These are phyloP conservation scores for Pythium dissotocum DNA, from an alignment of 352 stramenopile genomes.

Conservation along the genomic window DNA sequence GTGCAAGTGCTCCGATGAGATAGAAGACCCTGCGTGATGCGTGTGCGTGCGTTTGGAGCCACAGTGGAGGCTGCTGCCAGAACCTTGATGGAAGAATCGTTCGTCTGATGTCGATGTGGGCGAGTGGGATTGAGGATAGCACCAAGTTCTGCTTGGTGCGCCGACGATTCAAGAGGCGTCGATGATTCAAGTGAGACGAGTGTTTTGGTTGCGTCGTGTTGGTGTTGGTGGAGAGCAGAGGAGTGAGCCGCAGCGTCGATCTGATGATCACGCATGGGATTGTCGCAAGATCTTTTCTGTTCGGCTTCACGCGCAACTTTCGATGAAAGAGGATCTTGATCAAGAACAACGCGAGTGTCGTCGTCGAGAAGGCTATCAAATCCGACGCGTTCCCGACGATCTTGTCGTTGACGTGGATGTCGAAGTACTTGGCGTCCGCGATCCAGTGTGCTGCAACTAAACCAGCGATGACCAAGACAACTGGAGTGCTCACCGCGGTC, in stretches of 20 bases:
- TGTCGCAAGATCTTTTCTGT: not conserved
- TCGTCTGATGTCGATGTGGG: not conserved
- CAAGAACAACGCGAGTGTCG: constrained; percentile 12
- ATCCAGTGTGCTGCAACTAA: constrained; percentile 1
- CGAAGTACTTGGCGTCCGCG: constrained; percentile 15
- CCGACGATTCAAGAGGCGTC: not conserved
- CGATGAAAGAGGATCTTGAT: constrained; percentile 3
- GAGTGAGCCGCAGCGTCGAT: not conserved
- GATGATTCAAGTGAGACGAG: not conserved
- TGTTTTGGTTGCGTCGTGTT: not conserved
- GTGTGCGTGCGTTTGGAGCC: not conserved
- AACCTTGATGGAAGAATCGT: constrained; percentile 3
- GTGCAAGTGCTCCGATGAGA: not conserved
- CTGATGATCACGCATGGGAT: constrained; percentile 14
- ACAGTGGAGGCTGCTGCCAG: not conserved
- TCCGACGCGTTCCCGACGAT: constrained; percentile 7
- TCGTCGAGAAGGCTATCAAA: constrained; percentile 13
- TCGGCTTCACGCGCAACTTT: not conserved
- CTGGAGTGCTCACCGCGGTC: constrained; percentile 5
- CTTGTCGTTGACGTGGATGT: not conserved
- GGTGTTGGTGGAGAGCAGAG: not conserved
- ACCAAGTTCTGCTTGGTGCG: not conserved
- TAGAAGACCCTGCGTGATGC: not conserved
- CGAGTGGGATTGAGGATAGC: not conserved
- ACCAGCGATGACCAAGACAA: constrained; percentile 3